A percentile compares a stretch with the other conserved stretches of the same genome.
Conservation (phyloP, 2,329 filamentous ascomycete genomes). For the Colletotrichum sp. region DNA sequence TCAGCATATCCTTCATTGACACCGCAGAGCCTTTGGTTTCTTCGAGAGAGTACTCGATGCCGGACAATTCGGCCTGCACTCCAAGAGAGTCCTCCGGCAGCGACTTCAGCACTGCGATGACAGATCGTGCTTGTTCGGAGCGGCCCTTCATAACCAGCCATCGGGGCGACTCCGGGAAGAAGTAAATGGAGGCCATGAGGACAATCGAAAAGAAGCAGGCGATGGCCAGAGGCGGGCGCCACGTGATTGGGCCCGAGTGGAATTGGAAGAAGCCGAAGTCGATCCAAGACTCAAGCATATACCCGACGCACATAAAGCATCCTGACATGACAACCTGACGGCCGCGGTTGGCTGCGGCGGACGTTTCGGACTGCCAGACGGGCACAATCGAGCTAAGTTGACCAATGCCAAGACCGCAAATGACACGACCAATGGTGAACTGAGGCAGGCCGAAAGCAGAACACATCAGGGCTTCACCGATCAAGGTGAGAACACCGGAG, state of each 20-base stretch:
- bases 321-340: slow-evolving; percentile 39
- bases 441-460: slow-evolving; percentile 51
- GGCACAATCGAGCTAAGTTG: slow-evolving; percentile 43
- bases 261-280: slow-evolving; percentile 44
- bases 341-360: slow-evolving; percentile 45
- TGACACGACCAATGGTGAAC: slow-evolving; percentile 54
- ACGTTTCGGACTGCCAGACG: slow-evolving; percentile 44
- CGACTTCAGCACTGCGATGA: slow-evolving; percentile 43
- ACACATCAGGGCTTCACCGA: slow-evolving; percentile 52
- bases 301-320: slow-evolving; percentile 18
- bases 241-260: slow-evolving; percentile 28
- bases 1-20: slow-evolving; percentile 47
- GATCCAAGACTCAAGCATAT: slow-evolving; percentile 47
- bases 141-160: slow-evolving; percentile 40
- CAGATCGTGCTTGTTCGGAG: slow-evolving; percentile 34
- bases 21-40: slow-evolving; percentile 37
- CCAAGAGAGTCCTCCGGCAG: slow-evolving; percentile 37
- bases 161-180: slow-evolving; percentile 39
- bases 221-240: slow-evolving; percentile 40
- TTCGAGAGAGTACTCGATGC: slow-evolving; percentile 53
- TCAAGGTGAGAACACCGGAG: slow-evolving; percentile 51
- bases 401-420: slow-evolving; percentile 52
- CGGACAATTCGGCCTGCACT: slow-evolving; percentile 45
- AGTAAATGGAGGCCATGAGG: slow-evolving; percentile 36
- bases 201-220: slow-evolving; percentile 34